Evolutionary conservation across 805 yeast genomes (phyloP).

Genomic region (Pichia manshurica): DNA sequence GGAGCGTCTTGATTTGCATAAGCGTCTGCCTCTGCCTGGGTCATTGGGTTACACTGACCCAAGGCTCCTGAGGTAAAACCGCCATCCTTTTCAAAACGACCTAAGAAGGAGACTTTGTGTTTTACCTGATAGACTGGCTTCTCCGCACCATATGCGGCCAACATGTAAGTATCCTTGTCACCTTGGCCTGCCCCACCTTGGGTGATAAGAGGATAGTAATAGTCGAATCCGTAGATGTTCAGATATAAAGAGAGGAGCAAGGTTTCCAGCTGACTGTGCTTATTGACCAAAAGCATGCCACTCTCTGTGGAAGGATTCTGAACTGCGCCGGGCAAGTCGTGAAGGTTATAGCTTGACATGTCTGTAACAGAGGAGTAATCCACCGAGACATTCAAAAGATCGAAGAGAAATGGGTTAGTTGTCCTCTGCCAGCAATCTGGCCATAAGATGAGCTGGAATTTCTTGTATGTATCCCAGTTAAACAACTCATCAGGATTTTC

Average conservation of each 20-base stretch:
- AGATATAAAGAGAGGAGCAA: constrained; percentile 55
- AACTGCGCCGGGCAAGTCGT: constrained; percentile 56
- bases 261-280: constrained; percentile 48
- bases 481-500: constrained; percentile 42
- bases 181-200: constrained; percentile 78
- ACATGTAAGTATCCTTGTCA: constrained; percentile 69
- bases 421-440: constrained; percentile 71
- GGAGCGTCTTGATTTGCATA: constrained; percentile 13
- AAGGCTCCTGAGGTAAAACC: constrained; percentile 37
- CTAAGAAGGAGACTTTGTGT: constrained; percentile 46
- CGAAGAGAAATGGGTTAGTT: constrained; percentile 53
- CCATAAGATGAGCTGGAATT: constrained; percentile 50
- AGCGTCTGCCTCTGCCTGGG: constrained; percentile 25
- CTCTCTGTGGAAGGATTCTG: constrained; percentile 68
- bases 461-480: constrained; percentile 35
- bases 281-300: constrained; percentile 61
- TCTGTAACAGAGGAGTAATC: constrained; percentile 7
- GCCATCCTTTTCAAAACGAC: constrained; percentile 34
- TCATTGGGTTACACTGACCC: constrained; percentile 39
- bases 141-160: constrained; percentile 49
- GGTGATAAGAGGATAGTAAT: constrained; percentile 59
- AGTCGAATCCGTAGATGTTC: constrained; percentile 57
- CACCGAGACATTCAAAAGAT: constrained; percentile 18
- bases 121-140: constrained; percentile 42
- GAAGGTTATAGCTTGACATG: constrained; percentile 39